Conservation (phyloP, 176 grass and related monocot genomes). For the Oropetium thomaeum region DNA sequence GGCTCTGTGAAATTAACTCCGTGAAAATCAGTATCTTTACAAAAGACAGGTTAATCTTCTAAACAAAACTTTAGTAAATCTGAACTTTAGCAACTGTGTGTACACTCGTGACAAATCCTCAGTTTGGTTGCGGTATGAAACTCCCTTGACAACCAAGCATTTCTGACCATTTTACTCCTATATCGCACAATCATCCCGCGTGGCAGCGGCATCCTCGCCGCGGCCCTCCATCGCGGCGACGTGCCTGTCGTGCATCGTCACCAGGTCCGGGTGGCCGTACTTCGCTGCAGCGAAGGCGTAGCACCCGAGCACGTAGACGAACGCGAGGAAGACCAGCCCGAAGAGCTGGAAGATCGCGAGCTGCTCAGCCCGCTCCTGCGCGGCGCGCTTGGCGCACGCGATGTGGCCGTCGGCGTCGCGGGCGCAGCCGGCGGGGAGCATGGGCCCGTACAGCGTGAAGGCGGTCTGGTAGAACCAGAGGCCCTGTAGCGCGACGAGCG, state of each 20-base stretch:
- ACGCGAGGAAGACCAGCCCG: conserved; percentile 42
- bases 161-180: no score
- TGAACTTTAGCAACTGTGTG: no score
- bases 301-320: conserved; percentile 41
- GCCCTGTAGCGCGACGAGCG: conserved; percentile 73
- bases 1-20: no score
- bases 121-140: no score
- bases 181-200: background rate
- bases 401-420: conserved; percentile 37
- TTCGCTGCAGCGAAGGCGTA: conserved; percentile 46
- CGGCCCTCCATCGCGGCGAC: conserved; percentile 26
- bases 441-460: conserved; percentile 72
- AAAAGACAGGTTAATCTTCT: no score
- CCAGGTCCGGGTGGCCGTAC: conserved; percentile 50
- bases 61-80: no score
- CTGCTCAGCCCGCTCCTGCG: conserved; percentile 61
- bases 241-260: conserved; percentile 19
- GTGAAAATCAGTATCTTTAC: no score
- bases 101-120: no score
- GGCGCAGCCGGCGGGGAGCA: conserved; percentile 66
- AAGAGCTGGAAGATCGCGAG: conserved; percentile 74
- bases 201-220: background rate
- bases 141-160: no score
- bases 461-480: conserved; percentile 99
- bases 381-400: conserved; percentile 44